Percentiles rank a stretch among this genome's conserved stretches.
These are phyloP conservation scores for Podaxis sp. DNA, from an alignment of 768 basidiomycete species.

Conservation along the genomic window DNA sequence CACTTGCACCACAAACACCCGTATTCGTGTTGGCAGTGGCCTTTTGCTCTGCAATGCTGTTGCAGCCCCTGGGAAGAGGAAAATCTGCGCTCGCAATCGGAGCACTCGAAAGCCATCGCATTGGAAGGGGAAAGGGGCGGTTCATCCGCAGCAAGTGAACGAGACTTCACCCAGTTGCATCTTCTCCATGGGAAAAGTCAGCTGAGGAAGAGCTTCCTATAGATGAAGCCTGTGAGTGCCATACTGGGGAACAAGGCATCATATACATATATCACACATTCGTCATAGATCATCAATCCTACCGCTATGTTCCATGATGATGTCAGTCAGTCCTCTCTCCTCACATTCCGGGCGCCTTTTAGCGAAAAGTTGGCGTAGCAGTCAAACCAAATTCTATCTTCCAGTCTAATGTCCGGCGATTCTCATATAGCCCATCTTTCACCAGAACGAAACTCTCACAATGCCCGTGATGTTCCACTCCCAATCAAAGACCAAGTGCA, in stretches of 20 bases:
- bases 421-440: neutral
- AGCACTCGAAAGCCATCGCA: neutral
- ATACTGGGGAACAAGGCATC: neutral
- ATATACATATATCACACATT: neutral
- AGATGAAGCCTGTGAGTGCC: neutral
- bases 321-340: no score
- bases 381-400: no score
- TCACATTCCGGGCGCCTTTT: no score
- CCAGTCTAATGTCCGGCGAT: no score
- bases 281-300: no score
- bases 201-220: neutral
- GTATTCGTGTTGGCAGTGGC: neutral
- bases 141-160: neutral
- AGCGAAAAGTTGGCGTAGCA: no score
- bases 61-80: neutral
- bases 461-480: neutral
- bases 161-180: neutral
- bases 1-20: neutral
- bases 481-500: constrained; percentile 1
- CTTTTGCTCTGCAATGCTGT: neutral
- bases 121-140: neutral
- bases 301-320: no score
- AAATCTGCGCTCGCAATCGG: neutral
- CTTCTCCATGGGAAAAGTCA: neutral
- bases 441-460: neutral